Evolutionary conservation across 2,329 filamentous ascomycete genomes (phyloP).

Genomic region (Penicillium carneum): DNA sequence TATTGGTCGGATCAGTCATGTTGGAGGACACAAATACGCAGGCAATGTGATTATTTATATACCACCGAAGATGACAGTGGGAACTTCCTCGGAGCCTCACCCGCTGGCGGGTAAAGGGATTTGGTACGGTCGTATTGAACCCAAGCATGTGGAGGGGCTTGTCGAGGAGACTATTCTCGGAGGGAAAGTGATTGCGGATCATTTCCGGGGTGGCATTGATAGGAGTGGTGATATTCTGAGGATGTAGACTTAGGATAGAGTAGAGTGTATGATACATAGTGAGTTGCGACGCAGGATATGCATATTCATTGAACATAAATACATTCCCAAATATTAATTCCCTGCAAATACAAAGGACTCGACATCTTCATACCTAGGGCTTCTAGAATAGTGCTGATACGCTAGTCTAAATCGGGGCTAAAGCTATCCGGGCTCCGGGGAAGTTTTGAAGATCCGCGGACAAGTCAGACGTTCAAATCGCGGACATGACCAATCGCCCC

Average conservation of each 20-base stretch:
- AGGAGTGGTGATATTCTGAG: conserved; percentile 75
- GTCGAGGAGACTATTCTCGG: conserved; percentile 84
- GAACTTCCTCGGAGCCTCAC: conserved; percentile 33
- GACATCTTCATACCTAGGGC: neutral
- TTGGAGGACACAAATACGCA: conserved; percentile 93
- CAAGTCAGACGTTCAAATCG: conserved; percentile 5
- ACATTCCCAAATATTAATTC: neutral
- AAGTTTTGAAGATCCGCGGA: conserved; percentile 29
- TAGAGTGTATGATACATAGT: neutral
- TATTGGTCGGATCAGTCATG: conserved; percentile 71
- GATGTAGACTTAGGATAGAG: conserved; percentile 33
- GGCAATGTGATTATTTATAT: conserved; percentile 91
- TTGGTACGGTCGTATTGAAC: conserved; percentile 83
- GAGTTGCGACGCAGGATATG: neutral
- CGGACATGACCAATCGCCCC: conserved; percentile 5
- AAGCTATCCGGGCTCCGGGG: conserved; percentile 28
- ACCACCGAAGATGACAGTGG: conserved; percentile 43
- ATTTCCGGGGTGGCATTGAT: conserved; percentile 88
- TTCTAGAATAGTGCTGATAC: conserved; percentile 2
- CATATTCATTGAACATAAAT: neutral
- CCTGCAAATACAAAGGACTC: neutral
- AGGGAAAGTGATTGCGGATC: conserved; percentile 82
- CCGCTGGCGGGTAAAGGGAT: conserved; percentile 62
- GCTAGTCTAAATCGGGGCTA: conserved; percentile 35
- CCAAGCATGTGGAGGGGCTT: conserved; percentile 88